Conservation (phyloP, 1,139 yeast genomes). For the Hansenula lynferdii region DNA sequence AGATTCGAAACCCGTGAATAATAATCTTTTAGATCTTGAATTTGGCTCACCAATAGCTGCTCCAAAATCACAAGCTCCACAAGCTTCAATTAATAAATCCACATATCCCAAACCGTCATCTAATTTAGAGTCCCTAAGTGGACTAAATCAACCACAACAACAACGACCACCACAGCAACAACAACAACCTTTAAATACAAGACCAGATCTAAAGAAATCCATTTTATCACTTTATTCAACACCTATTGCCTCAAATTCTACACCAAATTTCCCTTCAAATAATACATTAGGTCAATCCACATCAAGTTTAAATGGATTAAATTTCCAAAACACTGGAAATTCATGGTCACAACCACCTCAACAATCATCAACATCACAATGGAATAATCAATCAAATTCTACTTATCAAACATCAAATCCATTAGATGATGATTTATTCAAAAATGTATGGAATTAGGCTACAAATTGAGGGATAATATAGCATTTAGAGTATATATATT, state of each 20-base stretch:
- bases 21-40: constrained; percentile 28
- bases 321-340: constrained; percentile 5
- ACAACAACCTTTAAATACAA: constrained; percentile 21
- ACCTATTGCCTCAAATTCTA: constrained; percentile 40
- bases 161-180: constrained; percentile 14
- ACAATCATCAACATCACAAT: background rate
- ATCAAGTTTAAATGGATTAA: constrained; percentile 8
- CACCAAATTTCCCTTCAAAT: constrained; percentile 17
- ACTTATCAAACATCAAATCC: constrained; percentile 25
- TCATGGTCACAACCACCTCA: background rate
- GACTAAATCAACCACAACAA: constrained; percentile 9
- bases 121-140: constrained; percentile 2
- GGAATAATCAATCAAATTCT: constrained; percentile 6
- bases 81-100: background rate
- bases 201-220: constrained; percentile 87
- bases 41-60: constrained; percentile 24
- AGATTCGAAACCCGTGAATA: no score
- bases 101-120: constrained; percentile 12
- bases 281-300: constrained; percentile 6
- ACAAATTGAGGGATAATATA: no score
- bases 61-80: constrained; percentile 4
- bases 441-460: constrained; percentile 54
- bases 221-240: constrained; percentile 85
- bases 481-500: no score
- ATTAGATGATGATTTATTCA: constrained; percentile 60